A percentile compares a stretch with the other conserved stretches of the same genome.
Evolutionary conservation across 2,329 filamentous ascomycete species (phyloP).

Genomic region (Cercospora brassicicola): DNA sequence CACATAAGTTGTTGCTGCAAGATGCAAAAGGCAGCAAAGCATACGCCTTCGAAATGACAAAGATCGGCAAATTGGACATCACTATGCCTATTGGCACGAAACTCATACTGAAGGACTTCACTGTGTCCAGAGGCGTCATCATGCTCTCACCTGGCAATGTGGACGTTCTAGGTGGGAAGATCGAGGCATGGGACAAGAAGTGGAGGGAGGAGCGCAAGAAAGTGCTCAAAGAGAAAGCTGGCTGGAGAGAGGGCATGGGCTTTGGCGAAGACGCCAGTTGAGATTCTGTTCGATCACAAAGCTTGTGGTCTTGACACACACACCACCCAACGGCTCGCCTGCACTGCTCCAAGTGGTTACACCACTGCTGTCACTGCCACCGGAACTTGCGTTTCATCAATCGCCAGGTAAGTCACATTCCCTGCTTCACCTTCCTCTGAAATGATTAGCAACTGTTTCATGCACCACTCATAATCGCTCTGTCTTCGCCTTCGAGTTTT

Average conservation of each 20-base stretch:
- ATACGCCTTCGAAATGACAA: conserved; percentile 70
- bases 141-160: conserved; percentile 70
- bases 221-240: conserved; percentile 58
- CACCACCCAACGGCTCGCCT: not conserved
- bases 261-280: conserved; percentile 8
- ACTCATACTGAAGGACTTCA: conserved; percentile 65
- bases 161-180: conserved; percentile 79
- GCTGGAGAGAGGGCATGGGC: conserved; percentile 24
- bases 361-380: not conserved
- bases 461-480: conserved; percentile 18
- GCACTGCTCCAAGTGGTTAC: not conserved
- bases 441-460: conserved; percentile 20
- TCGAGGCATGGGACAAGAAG: conserved; percentile 74
- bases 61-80: conserved; percentile 65
- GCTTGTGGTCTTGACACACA: not conserved
- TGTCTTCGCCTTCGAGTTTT: conserved; percentile 16
- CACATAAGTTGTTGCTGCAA: conserved; percentile 80
- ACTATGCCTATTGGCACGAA: conserved; percentile 76
- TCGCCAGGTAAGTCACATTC: not conserved
- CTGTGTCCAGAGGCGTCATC: conserved; percentile 73
- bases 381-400: not conserved
- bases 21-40: conserved; percentile 70
- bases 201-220: conserved; percentile 74
- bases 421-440: not conserved
- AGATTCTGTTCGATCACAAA: not conserved